Conservation (phyloP, 257 asterid genomes). For the Rhazya stricta region DNA sequence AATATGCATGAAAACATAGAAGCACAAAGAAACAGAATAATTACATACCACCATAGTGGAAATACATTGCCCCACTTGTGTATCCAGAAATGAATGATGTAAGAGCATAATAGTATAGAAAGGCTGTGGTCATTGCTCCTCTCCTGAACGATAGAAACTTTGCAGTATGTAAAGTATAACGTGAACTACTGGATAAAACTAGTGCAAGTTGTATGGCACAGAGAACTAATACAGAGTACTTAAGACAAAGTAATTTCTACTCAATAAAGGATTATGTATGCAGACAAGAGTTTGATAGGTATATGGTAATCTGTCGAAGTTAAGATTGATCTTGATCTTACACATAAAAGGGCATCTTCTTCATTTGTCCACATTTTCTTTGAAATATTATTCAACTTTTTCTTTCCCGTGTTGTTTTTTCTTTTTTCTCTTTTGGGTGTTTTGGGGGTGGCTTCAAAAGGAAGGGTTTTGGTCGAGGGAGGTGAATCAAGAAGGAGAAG, state of each 20-base stretch:
- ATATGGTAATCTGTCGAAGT: no score
- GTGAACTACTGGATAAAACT: background rate
- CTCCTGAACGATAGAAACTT: constrained; percentile 50
- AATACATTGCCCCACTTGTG: constrained; percentile 80
- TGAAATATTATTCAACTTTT: no score
- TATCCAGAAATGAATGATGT: constrained; percentile 84
- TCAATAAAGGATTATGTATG: background rate
- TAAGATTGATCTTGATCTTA: no score
- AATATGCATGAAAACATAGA: background rate
- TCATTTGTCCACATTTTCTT: no score
- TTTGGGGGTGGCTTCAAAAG: no score
- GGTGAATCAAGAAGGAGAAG: no score
- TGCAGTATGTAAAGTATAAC: background rate
- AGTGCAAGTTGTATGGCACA: background rate
- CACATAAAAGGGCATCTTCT: no score
- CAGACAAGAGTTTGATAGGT: background rate
- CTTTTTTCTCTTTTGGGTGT: no score
- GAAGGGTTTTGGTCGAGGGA: no score
- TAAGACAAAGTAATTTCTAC: background rate
- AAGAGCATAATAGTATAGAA: constrained; percentile 68
- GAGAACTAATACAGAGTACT: background rate
- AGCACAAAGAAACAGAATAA: constrained; percentile 1
- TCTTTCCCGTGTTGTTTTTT: no score
- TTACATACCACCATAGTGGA: constrained; percentile 66
- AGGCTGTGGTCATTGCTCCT: constrained; percentile 76